Evolutionary conservation across 805 yeast species (phyloP).

Genomic region (Yarrowia sp.): DNA sequence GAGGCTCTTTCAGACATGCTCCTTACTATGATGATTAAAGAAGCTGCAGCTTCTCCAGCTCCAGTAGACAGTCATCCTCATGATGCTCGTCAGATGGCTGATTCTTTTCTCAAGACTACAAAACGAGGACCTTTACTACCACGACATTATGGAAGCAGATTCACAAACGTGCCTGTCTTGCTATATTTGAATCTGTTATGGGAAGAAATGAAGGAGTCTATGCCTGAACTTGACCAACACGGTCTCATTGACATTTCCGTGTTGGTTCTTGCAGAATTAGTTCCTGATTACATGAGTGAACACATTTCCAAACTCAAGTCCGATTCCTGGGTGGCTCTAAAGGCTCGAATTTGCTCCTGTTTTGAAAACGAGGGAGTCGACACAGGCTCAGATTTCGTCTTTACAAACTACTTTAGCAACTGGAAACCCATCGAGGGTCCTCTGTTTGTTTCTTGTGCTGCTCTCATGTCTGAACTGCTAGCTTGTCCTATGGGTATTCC

Average conservation of each 20-base stretch:
- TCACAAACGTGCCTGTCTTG: neutral
- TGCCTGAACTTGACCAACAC: neutral
- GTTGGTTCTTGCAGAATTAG: neutral
- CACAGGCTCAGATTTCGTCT: neutral
- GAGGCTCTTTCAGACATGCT: neutral
- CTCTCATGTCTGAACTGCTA: neutral
- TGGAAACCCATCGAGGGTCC: neutral
- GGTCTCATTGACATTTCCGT: neutral
- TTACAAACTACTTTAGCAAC: neutral
- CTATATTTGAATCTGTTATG: neutral
- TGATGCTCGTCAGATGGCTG: neutral
- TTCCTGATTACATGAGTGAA: neutral
- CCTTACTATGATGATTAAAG: neutral
- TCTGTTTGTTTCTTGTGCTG: neutral
- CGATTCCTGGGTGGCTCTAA: slow-evolving; percentile 9
- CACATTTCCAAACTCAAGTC: neutral
- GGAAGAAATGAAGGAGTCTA: neutral
- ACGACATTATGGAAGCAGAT: neutral
- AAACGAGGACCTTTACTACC: neutral
- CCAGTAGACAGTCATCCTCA: neutral
- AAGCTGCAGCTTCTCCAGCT: neutral
- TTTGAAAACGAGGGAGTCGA: neutral
- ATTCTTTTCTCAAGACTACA: neutral
- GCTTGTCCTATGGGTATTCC: slow-evolving; percentile 9
- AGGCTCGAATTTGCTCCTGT: neutral